These are phyloP conservation scores for Metschnikowia henanensis DNA, from an alignment of 805 yeast genomes.

Conservation along the genomic window DNA sequence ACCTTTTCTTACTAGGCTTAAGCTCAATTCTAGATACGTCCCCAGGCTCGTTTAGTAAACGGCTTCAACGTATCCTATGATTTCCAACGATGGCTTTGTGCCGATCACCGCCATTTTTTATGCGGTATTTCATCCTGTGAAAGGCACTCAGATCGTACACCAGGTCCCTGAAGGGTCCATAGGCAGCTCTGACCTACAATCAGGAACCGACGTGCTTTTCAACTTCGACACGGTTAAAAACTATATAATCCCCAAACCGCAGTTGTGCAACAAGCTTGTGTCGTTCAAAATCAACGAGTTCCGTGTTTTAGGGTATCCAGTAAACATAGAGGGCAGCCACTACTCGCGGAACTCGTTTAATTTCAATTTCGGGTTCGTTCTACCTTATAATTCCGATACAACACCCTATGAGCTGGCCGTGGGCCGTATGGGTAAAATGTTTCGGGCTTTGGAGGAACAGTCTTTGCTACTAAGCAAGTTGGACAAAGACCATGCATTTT, in stretches of 20 bases:
- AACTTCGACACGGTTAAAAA: constrained; percentile 86
- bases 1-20: too few relatives aligned
- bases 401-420: constrained; percentile 87
- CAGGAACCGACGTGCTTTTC: constrained; percentile 38
- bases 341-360: constrained; percentile 91
- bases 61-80: constrained; percentile 22
- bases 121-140: constrained; percentile 92
- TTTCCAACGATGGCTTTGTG: constrained; percentile 61
- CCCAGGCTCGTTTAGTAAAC: neutral
- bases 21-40: too few relatives aligned
- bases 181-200: constrained; percentile 11
- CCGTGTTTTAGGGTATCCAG: constrained; percentile 86
- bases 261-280: constrained; percentile 78
- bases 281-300: constrained; percentile 70
- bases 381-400: constrained; percentile 77
- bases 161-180: constrained; percentile 86
- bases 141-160: constrained; percentile 88
- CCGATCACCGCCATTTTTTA: constrained; percentile 90
- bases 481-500: constrained; percentile 41
- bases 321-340: constrained; percentile 66
- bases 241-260: constrained; percentile 92
- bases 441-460: constrained; percentile 89
- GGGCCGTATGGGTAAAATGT: constrained; percentile 82
- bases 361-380: constrained; percentile 91
- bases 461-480: constrained; percentile 64